Conservation (phyloP, 768 basidiomycete genomes). For the Trametes maxima region DNA sequence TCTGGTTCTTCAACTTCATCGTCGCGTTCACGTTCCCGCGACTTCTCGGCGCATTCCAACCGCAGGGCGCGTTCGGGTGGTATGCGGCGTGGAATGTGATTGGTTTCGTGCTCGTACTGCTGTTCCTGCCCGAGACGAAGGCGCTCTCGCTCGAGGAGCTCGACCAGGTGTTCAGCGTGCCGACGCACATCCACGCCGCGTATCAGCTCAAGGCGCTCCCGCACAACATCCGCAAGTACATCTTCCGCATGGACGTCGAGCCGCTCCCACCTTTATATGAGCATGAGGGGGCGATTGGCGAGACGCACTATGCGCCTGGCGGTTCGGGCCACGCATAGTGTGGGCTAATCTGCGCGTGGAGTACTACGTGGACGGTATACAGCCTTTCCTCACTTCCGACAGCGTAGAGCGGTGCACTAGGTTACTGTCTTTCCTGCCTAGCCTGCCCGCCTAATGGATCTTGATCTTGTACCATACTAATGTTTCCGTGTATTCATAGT, state of each 20-base stretch:
- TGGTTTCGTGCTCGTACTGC: conserved; percentile 58
- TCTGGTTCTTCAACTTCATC: conserved; percentile 62
- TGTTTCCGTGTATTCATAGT: no score
- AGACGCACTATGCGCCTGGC: conserved; percentile 38
- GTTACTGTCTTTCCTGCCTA: no score
- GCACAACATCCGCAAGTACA: conserved; percentile 53
- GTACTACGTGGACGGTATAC: neutral
- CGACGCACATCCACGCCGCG: conserved; percentile 53
- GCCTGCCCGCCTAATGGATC: no score
- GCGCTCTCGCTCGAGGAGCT: conserved; percentile 67
- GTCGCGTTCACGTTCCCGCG: conserved; percentile 74
- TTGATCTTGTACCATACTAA: no score
- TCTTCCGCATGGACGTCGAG: conserved; percentile 49
- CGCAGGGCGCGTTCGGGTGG: conserved; percentile 76
- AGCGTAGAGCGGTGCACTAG: neutral
- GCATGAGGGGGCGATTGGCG: conserved; percentile 41
- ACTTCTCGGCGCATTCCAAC: conserved; percentile 60
- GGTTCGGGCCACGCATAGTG: conserved; percentile 29
- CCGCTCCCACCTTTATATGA: conserved; percentile 50
- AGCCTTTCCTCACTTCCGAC: neutral
- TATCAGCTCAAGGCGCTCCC: conserved; percentile 61
- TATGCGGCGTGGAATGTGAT: conserved; percentile 68
- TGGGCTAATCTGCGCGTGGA: neutral
- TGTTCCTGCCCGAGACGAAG: conserved; percentile 75
- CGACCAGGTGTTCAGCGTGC: conserved; percentile 54